Percentiles rank a stretch among this genome's conserved stretches.
phyloP scores from a whole-genome alignment of 257 asterid species.

The Nicotiana attenuata region DNA sequence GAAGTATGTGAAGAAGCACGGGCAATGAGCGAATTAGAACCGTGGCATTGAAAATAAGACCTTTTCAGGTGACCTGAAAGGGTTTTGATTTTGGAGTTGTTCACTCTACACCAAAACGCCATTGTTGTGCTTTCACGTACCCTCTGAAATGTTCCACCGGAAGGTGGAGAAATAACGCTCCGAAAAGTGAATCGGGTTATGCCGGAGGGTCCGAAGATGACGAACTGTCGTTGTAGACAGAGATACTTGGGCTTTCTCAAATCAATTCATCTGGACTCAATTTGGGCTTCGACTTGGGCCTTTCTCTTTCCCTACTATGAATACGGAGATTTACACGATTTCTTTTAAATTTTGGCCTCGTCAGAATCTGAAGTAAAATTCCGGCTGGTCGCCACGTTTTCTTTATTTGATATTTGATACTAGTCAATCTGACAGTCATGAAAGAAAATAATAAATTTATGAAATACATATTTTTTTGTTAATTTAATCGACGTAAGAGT shows the following conservation, averaged over 20 bases:
- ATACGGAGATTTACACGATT: too few relatives aligned
- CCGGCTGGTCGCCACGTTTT: too few relatives aligned
- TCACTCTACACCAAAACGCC: constrained; percentile 61
- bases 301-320: too few relatives aligned
- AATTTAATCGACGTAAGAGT: too few relatives aligned
- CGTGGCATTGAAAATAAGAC: constrained; percentile 24
- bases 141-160: not conserved
- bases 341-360: too few relatives aligned
- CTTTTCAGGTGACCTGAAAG: constrained; percentile 31
- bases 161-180: constrained; percentile 17
- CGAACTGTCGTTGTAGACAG: not conserved
- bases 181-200: not conserved
- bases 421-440: too few relatives aligned
- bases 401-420: too few relatives aligned
- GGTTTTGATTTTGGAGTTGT: constrained; percentile 35
- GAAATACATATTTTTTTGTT: too few relatives aligned
- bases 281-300: not conserved
- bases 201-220: not conserved
- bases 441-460: too few relatives aligned
- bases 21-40: constrained; percentile 21
- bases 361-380: too few relatives aligned
- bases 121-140: constrained; percentile 17
- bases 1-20: constrained; percentile 21
- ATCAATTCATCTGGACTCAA: not conserved
- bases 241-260: not conserved